Conservation (phyloP, 139 green algal species). For the Medakamo hakoo region DNA sequence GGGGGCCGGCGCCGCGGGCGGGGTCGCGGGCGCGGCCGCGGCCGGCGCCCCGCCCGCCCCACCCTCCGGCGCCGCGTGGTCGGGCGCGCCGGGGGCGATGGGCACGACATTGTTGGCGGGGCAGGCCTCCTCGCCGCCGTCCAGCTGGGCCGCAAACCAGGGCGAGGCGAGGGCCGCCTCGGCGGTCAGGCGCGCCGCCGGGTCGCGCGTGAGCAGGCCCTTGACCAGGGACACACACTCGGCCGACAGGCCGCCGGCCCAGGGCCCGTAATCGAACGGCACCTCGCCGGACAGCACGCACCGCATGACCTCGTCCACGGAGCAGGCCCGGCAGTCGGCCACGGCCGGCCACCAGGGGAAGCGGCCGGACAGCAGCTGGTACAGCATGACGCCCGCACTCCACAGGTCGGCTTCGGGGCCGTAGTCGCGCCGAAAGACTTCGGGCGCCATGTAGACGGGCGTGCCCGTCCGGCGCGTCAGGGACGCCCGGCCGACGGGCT, state of each 20-base stretch:
- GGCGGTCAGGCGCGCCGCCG: not conserved
- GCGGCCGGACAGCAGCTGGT: slow-evolving; percentile 28
- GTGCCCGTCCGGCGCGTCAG: slow-evolving; percentile 33
- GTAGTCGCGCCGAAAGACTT: slow-evolving; percentile 62
- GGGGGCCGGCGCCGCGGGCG: no score
- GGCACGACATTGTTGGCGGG: no score
- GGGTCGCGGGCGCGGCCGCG: no score
- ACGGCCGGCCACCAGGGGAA: not conserved
- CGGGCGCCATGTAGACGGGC: slow-evolving; percentile 68
- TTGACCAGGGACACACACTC: not conserved
- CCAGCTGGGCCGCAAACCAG: not conserved
- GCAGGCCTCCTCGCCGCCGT: no score
- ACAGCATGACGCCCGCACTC: slow-evolving; percentile 62
- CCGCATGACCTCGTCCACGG: not conserved
- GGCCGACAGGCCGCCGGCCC: not conserved
- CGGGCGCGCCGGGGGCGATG: no score
- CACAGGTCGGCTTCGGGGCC: slow-evolving; percentile 57
- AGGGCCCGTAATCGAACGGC: not conserved
- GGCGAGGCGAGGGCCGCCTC: not conserved
- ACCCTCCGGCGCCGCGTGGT: no score
- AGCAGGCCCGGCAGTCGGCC: not conserved
- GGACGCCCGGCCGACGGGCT: not conserved
- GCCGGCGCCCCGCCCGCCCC: no score
- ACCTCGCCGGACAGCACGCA: not conserved
- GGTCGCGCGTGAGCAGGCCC: not conserved